Evolutionary conservation across 257 asterid species (phyloP), one percentile per base, ranked within the genome.

Genomic region (Gentiana straminea): DNA sequence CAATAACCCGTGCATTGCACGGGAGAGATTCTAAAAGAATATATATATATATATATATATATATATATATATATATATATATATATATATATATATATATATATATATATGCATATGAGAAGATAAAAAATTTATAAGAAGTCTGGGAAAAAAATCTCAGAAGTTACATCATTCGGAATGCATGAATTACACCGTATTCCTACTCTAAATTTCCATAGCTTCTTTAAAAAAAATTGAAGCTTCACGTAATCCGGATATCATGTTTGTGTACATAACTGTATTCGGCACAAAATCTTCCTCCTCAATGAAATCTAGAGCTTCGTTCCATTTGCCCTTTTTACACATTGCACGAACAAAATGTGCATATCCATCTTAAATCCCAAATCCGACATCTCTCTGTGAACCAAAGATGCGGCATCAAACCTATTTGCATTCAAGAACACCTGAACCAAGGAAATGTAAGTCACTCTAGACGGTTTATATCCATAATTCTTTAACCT

Each of bases 231-330:
- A 70, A 44, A 44, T n/a, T 8, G 94, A 91, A 57, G 86, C 95
- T 78, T 91, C 95, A 32, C 96, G 87, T 68, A 91, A 77, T 55
- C 98, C 98, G 55, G 64, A 71, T 52, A 91, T 91, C 98, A 91
- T 87, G 57, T 69, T 68, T 3, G 98, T 91, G 68, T 87, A 91
- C 7, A 84, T 65, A 54, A 79, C 60, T 15, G 96, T 83, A 77
- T 91, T 89, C 0, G 96, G 84, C 63, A 70, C 81, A 71, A 70
- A 75, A 61, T 75, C 95, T 71, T 87, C 98, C 75, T 73, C 81
- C 66, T 84, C 95, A n/a, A 91, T 81, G 71, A 87, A 70, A 76
- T 68, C 83, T 37, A 87, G 67, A 5, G 95, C 95, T 36, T 87
- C 95, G 70, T 84, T 78, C 94, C 96, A 84, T 59, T 78, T 75